phyloP scores from a whole-genome alignment of 257 asterid species.

The Gynochthodes officinalis region DNA sequence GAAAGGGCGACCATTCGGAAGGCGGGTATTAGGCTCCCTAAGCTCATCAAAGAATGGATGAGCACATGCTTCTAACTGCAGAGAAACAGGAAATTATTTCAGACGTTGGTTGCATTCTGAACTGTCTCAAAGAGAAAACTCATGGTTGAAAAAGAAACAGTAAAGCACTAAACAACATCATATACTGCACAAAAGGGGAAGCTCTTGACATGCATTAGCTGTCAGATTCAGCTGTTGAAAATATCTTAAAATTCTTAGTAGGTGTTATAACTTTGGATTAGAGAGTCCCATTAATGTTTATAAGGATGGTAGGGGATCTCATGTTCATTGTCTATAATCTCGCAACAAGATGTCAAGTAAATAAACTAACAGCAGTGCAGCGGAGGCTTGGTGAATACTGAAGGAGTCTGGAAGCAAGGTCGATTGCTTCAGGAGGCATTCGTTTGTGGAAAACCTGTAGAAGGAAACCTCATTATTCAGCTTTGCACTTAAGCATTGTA shows the following conservation, averaged over 20 bases:
- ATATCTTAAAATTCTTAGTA: background rate
- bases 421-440: slow-evolving; percentile 97
- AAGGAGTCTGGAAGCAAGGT: slow-evolving; percentile 84
- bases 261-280: background rate
- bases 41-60: slow-evolving; percentile 92
- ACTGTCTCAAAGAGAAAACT: background rate
- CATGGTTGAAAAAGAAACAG: background rate
- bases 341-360: slow-evolving; percentile 8
- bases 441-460: slow-evolving; percentile 80
- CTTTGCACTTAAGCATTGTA: background rate
- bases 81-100: slow-evolving; percentile 1
- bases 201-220: background rate
- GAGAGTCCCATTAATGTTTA: background rate
- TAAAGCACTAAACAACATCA: background rate
- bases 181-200: background rate
- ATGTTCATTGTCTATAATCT: background rate
- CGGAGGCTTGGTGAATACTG: slow-evolving; percentile 96
- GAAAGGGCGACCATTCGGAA: slow-evolving; percentile 72
- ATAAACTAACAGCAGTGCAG: slow-evolving; percentile 60
- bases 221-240: background rate
- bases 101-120: background rate
- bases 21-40: slow-evolving; percentile 73
- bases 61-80: slow-evolving; percentile 89
- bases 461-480: slow-evolving; percentile 22
- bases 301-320: background rate